Evolutionary conservation across 345 rosid genomes (phyloP).

Genomic region (Lenwebbia sp.): DNA sequence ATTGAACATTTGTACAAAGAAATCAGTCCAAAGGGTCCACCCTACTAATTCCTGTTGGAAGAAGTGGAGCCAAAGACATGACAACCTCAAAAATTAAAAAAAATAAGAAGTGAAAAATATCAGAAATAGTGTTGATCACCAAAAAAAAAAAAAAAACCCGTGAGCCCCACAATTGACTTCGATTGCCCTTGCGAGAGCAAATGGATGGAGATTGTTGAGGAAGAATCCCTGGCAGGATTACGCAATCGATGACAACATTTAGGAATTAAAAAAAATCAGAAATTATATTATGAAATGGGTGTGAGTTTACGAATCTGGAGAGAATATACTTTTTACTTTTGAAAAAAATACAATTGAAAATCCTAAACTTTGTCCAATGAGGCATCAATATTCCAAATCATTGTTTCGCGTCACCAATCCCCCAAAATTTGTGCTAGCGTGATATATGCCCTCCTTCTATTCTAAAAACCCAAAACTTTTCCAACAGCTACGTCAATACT

Average conservation of each 20-base stretch:
- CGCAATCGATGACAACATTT: background rate
- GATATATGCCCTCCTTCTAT: background rate
- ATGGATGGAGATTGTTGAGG: background rate
- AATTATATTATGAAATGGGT: background rate
- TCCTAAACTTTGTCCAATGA: background rate
- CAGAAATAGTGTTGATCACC: no score
- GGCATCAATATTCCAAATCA: background rate
- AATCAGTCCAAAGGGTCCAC: no score
- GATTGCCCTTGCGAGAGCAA: background rate
- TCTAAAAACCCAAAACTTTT: background rate
- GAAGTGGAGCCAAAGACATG: no score
- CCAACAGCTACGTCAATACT: background rate
- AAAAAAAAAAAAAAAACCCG: no score
- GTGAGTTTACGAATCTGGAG: background rate
- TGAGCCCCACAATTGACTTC: background rate
- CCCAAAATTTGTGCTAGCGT: background rate
- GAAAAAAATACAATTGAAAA: background rate
- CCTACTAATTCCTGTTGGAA: no score
- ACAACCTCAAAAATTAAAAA: no score
- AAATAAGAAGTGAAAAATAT: no score
- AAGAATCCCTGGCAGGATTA: background rate
- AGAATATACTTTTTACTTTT: background rate
- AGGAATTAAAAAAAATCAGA: background rate
- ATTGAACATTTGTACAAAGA: no score
- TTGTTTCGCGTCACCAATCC: background rate